phyloP scores from a whole-genome alignment of 768 basidiomycete species.

The Boletus reticulatus region DNA sequence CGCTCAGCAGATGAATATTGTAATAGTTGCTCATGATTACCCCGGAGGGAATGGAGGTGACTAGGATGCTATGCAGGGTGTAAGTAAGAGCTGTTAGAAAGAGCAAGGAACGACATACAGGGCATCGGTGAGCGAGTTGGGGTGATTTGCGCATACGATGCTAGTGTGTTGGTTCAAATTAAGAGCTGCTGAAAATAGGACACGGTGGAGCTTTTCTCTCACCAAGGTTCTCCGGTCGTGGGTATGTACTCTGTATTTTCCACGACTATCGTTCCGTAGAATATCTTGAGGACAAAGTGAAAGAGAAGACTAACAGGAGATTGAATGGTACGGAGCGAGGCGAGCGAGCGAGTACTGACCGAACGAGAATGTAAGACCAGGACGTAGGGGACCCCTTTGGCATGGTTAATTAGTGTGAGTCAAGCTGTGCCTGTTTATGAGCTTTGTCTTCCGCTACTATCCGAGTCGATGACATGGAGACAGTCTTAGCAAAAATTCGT shows the following conservation, averaged over 20 bases:
- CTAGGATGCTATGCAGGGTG: slow-evolving; percentile 52
- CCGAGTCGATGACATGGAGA: slow-evolving; percentile 37
- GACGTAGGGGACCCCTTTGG: slow-evolving; percentile 42
- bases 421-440: slow-evolving; percentile 1
- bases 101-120: slow-evolving; percentile 48
- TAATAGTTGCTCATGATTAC: slow-evolving; percentile 35
- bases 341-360: slow-evolving; percentile 38
- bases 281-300: slow-evolving; percentile 83
- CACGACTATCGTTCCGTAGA: slow-evolving; percentile 86
- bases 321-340: slow-evolving; percentile 1
- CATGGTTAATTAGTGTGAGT: slow-evolving; percentile 23
- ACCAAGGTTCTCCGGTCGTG: slow-evolving; percentile 74
- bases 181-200: neutral
- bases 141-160: slow-evolving; percentile 84
- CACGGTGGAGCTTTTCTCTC: slow-evolving; percentile 18
- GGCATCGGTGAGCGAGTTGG: slow-evolving; percentile 84
- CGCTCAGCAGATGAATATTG: slow-evolving; percentile 3
- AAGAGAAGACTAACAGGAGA: slow-evolving; percentile 54
- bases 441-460: too few species aligned
- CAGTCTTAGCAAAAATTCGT: slow-evolving; percentile 78
- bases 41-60: slow-evolving; percentile 68
- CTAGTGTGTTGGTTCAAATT: slow-evolving; percentile 36
- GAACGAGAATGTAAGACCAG: slow-evolving; percentile 68
- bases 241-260: slow-evolving; percentile 76
- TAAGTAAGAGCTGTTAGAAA: neutral